Evolutionary conservation across 2,329 filamentous ascomycete genomes (phyloP), one percentile per base, ranked within the genome.

Genomic region (Lecanicillium sp.): DNA sequence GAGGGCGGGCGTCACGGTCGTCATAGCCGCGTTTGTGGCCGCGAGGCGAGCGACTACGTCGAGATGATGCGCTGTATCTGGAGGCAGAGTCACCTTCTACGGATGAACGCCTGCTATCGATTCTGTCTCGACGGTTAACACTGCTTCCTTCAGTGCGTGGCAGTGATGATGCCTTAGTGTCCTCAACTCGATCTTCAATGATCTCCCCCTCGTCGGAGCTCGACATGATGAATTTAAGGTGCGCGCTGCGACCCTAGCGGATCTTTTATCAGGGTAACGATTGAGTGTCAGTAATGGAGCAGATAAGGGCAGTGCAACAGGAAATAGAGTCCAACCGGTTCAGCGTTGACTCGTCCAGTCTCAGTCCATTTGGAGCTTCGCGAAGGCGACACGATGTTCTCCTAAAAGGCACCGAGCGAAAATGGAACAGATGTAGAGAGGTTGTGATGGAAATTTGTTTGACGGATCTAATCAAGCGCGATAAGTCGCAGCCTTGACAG

Each of bases 41-140:
- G 50, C 71, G 72, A 43, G 80, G 79, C 33, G 80, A 82, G 51
- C 71, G 65, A 56, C 67, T 73, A 49, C 66, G 67, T 52, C 69
- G 66, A 39, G 58, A 56, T 14, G 58, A 58, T 47, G 53, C 56
- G 51, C 58, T 63, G 49, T 63, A 52, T 53, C 61, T 67, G 34
- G 66, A 60, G 45, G 58, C 57, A 47, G 61, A 54, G 56, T 66
- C 66, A 63, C 64, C 55, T 32, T 74, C 72, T 50, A 75, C 75
- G 46, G 76, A 78, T 56, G 75, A 73, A 51, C 65, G 57, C 71
- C 70, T 75, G 60, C 64, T 70, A 65, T 73, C 78, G 67, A 65
- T 73, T 89, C 87, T 94, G 84, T 83, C 76, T 74, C 73, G 79
- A 78, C 83, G 84, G 86, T 94, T 85, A 94, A 94, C 81, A 77